Evolutionary conservation across 352 stramenopile species (phyloP), one percentile per base, ranked within the genome.

Genomic region (Phytopythium delawarense): DNA sequence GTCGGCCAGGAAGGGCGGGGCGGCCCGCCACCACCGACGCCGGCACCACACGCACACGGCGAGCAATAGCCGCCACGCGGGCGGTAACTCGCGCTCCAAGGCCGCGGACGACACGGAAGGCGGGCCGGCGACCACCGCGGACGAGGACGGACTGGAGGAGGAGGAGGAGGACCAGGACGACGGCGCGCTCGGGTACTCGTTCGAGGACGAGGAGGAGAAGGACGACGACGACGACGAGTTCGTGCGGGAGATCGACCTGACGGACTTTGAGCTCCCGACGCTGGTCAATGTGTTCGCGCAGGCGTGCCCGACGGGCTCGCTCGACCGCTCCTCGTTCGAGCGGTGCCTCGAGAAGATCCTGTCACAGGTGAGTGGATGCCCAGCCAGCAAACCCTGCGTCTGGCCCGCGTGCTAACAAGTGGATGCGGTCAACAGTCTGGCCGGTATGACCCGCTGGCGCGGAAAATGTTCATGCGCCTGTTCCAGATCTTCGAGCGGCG

Each of bases 251-350:
- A 69, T 93, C 18, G 85, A 94, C 37, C 71, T 96, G 0, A 81
- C 83, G 45, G 84, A 95, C 67, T 96, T 94, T 72, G 84, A 91
- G 66, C 57, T 96, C 42, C 80, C 81, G 48, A 80, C 89, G 66
- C 70, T 96, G 4, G 84, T 93, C n/a, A 79, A 92, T 55, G 81
- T 91, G 62, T 93, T 96, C 66, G 84, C 74, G 9, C 77, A 91
- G 61, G 84, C 84, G 46, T 90, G 84, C 64, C 80, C 87, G 37
- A 89, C 79, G 0, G 84, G 84, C 23, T 71, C 79, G 13, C 69
- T 96, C 57, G 86, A 94, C 61, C 74, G 74, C 15, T 74, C 69
- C 8, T 89, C 84, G 20, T 96, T 94, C 54, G 54, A 78, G 8
- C 74, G 71, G 4, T 92, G 79, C 57, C 59, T 94, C 13, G 83